These are phyloP conservation scores for Pseudognaphalium luteoalbum DNA, from an alignment of 129 eudicot species.

Conservation along the genomic window DNA sequence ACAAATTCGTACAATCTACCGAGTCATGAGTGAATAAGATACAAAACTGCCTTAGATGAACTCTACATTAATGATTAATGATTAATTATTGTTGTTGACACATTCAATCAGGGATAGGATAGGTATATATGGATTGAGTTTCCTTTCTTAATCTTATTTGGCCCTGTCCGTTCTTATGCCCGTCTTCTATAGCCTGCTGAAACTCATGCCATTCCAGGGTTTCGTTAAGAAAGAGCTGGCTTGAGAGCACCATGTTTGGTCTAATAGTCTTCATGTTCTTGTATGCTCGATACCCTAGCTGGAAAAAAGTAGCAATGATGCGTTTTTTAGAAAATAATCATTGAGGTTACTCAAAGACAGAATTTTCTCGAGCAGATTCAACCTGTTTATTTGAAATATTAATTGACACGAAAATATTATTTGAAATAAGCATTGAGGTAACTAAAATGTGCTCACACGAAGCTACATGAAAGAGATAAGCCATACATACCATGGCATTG, in stretches of 20 bases:
- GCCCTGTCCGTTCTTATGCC: constrained; percentile 92
- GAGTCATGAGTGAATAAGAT: neutral
- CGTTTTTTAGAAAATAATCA: neutral
- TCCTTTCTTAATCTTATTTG: constrained; percentile 64
- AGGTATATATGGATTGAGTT: constrained; percentile 82
- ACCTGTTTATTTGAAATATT: neutral
- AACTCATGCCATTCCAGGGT: constrained; percentile 73
- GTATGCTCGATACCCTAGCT: constrained; percentile 83
- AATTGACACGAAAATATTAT: too few species aligned
- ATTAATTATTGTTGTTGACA: constrained; percentile 40
- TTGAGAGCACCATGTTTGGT: constrained; percentile 79
- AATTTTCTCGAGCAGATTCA: neutral
- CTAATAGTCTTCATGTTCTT: constrained; percentile 71
- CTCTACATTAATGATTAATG: neutral
- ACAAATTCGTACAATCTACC: neutral
- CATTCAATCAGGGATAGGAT: constrained; percentile 98
- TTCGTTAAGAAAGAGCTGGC: constrained; percentile 82
- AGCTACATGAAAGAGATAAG: neutral
- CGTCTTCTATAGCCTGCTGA: constrained; percentile 53
- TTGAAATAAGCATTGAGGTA: too few species aligned
- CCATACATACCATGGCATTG: constrained; percentile 75
- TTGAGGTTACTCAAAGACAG: neutral
- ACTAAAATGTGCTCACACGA: neutral
- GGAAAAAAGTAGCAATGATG: constrained; percentile 11
- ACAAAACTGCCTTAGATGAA: neutral